Evolutionary conservation across 2,329 filamentous ascomycete species (phyloP), one percentile per base, ranked within the genome.

Genomic region (Diaporthe sp.): DNA sequence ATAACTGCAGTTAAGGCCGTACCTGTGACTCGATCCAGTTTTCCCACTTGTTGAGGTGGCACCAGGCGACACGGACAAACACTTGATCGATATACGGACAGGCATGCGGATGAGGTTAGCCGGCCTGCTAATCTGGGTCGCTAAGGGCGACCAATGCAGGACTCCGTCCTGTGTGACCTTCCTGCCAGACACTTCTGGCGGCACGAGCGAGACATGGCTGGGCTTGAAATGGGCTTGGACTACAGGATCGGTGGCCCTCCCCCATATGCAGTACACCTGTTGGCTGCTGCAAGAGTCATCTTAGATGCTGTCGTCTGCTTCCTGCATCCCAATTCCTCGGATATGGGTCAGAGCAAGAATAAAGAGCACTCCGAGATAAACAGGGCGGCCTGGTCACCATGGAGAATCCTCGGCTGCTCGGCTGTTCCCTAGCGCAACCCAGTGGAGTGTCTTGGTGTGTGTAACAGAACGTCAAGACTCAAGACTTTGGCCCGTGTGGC

Each of bases 131-230:
- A 58, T 58, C 49, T 76, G 58, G 72, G 44, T 74, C 49, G 65
- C 57, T 62, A 71, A 58, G 58, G 51, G 67, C 28, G 8, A 39
- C 72, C 59, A 72, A 61, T 76, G 72, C 72, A 72, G 55, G 51
- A 61, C 44, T 51, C 75, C 58, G 67, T 39, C 49, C 8, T 42
- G 75, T 76, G 75, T 37, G 13, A 74, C 75, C 51, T 22, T 61
- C 57, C 58, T 72, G 75, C 58, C 75, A 76, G 75, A 76, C 67
- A 76, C 67, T 28, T 46, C 44, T 68, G 46, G 58, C 73, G 42
- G 58, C 57, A 72, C 67, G 37, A 44, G 53, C 34, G 37, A 74
- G 72, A 76, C 75, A 76, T 62, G 72, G 75, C 75, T 76, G 67
- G 67, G 37, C 42, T 13, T 53, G 51, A 74, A 39, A 61, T 55